Base-by-base conservation (phyloP, 306 rosid species). In the Cicer bijugum region DNA sequence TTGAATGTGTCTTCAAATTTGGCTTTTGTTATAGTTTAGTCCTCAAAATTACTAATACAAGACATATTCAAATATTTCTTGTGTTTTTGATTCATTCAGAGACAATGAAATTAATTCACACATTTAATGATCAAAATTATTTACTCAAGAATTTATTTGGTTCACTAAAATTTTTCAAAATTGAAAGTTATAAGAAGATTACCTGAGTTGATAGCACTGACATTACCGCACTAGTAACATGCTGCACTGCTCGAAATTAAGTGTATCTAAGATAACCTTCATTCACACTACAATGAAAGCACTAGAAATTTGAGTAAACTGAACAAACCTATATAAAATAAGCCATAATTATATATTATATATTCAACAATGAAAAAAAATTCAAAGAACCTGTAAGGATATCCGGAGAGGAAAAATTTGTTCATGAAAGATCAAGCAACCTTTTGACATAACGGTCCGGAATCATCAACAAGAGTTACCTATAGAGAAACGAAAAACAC, bases 201-300 rank as follows among this genome's bases (percentile, higher is more conserved):
- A 91, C 99, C 97, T 91, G 97, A 78, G 97, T 91, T 63, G 99
- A 91, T 47, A 94, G 86, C 61, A 94, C 97, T 3, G 97, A 94
- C 43, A 94, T 81, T 15, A 91, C 80, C 3, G 97, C 99, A 72
- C 99, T 94, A 14, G 89, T 79, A 58, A 87, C 74, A 77, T 94
- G 96, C 72, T 94, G 99, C 72, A 94, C 73, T 0, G 99, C 97
- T 45, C 99, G 91, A 78, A 94, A 94, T 71, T 94, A 95, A 0
- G 99, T 91, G 82, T 91, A 91, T 76, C 95, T 87, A 51, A 94
- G 93, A 74, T 91, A 94, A 8, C 99, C 99, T 78, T 94, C 97
- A 68, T 84, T 91, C 48, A 91, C 97, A 82, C 99, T 94, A 85
- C 65, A 85, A 56, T 14, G 12, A 0, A 58, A 80, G 74, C 38